Evolutionary conservation across 345 rosid species (phyloP).

Genomic region (Euphorbia tirucalli): DNA sequence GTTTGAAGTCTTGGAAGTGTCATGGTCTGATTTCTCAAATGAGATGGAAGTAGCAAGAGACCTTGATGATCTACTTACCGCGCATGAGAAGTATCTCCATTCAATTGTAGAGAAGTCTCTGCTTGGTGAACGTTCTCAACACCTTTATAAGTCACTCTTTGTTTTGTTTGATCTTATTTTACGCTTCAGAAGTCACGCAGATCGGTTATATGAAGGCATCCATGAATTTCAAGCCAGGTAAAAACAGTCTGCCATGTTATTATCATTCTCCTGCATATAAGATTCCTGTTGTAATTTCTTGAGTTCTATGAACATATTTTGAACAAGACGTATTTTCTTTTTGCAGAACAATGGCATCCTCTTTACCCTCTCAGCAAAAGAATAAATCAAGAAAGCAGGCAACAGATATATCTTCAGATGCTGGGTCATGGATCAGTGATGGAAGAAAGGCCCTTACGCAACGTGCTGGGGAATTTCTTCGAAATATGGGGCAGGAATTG

Average conservation of each 20-base stretch:
- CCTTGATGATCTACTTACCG: slow-evolving; percentile 93
- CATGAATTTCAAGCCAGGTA: slow-evolving; percentile 87
- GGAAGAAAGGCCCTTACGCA: slow-evolving; percentile 85
- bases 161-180: slow-evolving; percentile 86
- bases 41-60: slow-evolving; percentile 94
- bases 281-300: not conserved
- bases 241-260: slow-evolving; percentile 4
- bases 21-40: slow-evolving; percentile 85
- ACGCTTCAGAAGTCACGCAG: slow-evolving; percentile 82
- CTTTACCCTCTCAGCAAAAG: slow-evolving; percentile 49
- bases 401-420: slow-evolving; percentile 40
- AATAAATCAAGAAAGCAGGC: slow-evolving; percentile 36
- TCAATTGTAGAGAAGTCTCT: slow-evolving; percentile 87
- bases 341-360: slow-evolving; percentile 56
- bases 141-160: slow-evolving; percentile 73
- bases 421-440: slow-evolving; percentile 66
- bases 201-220: slow-evolving; percentile 85
- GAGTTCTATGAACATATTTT: not conserved
- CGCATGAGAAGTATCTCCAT: slow-evolving; percentile 89
- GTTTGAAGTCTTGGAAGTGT: slow-evolving; percentile 98
- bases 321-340: not conserved
- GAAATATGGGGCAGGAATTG: slow-evolving; percentile 71
- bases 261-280: not conserved
- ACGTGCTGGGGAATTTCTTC: slow-evolving; percentile 91
- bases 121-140: slow-evolving; percentile 83